These are phyloP conservation scores for Mesembryanthemum crystallinum DNA, from an alignment of 148 eudicot genomes.

Conservation along the genomic window DNA sequence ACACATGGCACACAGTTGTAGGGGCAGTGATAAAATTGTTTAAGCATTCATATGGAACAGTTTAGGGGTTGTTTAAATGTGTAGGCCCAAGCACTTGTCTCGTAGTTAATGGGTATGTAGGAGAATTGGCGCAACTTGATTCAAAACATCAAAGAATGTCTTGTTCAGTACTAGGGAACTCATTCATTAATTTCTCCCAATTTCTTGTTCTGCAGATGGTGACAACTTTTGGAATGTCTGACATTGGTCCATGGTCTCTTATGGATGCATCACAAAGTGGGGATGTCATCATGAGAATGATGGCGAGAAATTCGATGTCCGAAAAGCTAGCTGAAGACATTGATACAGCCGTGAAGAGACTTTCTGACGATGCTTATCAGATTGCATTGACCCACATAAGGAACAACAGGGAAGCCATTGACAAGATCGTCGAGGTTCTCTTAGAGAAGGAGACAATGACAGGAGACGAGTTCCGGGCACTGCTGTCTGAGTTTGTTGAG, in stretches of 20 bases:
- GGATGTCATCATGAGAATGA: conserved; percentile 98
- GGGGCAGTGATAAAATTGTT: no score
- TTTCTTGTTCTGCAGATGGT: conserved; percentile 58
- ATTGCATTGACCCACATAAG: conserved; percentile 78
- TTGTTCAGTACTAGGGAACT: no score
- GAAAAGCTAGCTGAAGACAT: conserved; percentile 96
- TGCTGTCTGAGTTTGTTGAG: conserved; percentile 76
- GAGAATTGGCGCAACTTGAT: no score
- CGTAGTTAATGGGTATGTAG: no score
- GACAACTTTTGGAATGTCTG: conserved; percentile 95
- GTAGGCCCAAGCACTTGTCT: no score
- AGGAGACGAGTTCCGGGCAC: conserved; percentile 94
- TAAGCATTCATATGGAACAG: no score
- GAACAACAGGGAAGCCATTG: conserved; percentile 95
- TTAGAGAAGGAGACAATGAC: conserved; percentile 87
- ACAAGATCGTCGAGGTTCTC: conserved; percentile 92
- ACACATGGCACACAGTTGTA: no score
- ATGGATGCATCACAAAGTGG: conserved; percentile 85
- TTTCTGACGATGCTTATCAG: conserved; percentile 80
- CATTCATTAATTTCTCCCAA: background rate
- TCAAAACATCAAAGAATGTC: no score
- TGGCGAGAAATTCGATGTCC: conserved; percentile 99
- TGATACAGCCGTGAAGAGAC: conserved; percentile 75
- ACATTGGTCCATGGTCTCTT: conserved; percentile 97
- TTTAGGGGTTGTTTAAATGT: no score